These are phyloP conservation scores for Fusarium incarnatum DNA, from an alignment of 2,329 filamentous ascomycete species.

Conservation along the genomic window DNA sequence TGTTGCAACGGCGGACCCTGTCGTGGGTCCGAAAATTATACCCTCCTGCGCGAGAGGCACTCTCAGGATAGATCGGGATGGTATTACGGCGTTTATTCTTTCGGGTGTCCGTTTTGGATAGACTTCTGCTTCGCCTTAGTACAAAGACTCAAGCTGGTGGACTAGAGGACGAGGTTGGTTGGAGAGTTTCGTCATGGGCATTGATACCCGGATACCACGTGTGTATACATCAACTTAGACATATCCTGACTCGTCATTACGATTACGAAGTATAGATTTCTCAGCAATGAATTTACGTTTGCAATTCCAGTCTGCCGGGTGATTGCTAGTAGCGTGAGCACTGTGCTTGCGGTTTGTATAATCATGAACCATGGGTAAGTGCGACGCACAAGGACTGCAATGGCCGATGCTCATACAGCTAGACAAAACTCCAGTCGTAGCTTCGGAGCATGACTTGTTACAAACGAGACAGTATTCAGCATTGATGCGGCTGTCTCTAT, in stretches of 20 bases:
- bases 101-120: conserved; percentile 6
- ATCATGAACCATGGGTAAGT: background rate
- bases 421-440: background rate
- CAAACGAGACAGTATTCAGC: background rate
- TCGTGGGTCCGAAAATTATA: conserved; percentile 19
- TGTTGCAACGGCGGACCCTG: conserved; percentile 8
- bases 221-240: conserved; percentile 22
- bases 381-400: background rate
- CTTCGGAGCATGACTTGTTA: background rate
- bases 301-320: background rate
- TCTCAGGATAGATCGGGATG: conserved; percentile 30
- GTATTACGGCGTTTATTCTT: conserved; percentile 32
- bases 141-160: background rate
- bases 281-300: background rate
- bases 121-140: conserved; percentile 4
- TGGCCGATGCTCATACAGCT: background rate
- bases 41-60: conserved; percentile 9
- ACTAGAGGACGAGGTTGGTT: conserved; percentile 1
- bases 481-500: background rate
- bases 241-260: background rate
- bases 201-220: conserved; percentile 40
- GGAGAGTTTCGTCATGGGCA: conserved; percentile 24
- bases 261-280: conserved; percentile 4
- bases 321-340: background rate
- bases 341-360: background rate